Percentiles rank a stretch among this genome's conserved stretches.
Conservation (phyloP, 83 land plant genomes). For the Picea abies region DNA sequence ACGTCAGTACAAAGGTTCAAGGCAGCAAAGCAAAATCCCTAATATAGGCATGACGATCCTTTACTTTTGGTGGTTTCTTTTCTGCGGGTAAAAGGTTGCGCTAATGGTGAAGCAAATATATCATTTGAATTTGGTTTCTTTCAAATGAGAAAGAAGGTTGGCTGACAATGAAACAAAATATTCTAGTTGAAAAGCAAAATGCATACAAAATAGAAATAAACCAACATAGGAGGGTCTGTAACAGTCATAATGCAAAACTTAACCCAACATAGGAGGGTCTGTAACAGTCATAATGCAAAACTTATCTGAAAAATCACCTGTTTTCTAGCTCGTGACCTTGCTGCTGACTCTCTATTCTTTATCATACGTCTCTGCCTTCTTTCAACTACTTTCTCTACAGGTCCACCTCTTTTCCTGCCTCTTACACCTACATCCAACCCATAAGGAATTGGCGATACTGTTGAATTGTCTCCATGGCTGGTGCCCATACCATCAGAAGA, state of each 20-base stretch:
- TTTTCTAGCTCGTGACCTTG: constrained; percentile 86
- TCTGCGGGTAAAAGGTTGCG: neutral
- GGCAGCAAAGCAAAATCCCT: neutral
- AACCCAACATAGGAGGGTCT: neutral
- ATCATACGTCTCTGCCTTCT: constrained; percentile 91
- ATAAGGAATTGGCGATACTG: constrained; percentile 61
- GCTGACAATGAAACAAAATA: too few relatives aligned
- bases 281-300: constrained; percentile 10
- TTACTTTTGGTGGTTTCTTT: neutral
- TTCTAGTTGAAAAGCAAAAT: neutral
- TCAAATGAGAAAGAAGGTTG: neutral
- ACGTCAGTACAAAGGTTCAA: neutral
- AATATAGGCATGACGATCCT: neutral
- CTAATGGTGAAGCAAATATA: neutral
- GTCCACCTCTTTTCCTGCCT: constrained; percentile 55
- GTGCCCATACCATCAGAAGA: constrained; percentile 50
- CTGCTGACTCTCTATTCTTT: constrained; percentile 91
- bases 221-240: neutral
- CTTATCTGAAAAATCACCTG: constrained; percentile 51
- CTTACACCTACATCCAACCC: constrained; percentile 50
- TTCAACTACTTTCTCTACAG: constrained; percentile 76
- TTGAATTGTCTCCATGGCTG: constrained; percentile 51
- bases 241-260: constrained; percentile 8
- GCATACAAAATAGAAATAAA: neutral
- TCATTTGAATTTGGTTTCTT: neutral